Conservation (phyloP, 2,329 filamentous ascomycete genomes). For the Exophiala lecanii-corni region DNA sequence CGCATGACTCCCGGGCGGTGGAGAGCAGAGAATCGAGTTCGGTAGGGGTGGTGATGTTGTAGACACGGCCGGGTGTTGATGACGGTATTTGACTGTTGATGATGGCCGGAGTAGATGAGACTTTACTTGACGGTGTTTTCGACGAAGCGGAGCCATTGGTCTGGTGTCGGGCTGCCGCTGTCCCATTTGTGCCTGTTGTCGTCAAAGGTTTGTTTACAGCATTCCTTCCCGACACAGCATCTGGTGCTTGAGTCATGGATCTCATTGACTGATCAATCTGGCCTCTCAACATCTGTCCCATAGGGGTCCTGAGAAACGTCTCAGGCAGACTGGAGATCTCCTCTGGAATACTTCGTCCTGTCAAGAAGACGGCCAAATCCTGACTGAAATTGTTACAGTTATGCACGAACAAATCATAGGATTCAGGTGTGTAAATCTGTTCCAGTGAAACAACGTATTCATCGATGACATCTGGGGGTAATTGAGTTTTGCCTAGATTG, state of each 20-base stretch:
- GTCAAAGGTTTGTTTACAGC: conserved; percentile 15
- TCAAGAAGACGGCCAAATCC: conserved; percentile 81
- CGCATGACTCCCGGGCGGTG: conserved; percentile 61
- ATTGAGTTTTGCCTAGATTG: conserved; percentile 67
- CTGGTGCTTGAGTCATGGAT: conserved; percentile 57
- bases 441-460: conserved; percentile 84
- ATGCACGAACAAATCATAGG: conserved; percentile 82
- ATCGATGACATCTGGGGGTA: conserved; percentile 75
- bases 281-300: conserved; percentile 82
- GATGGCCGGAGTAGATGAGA: conserved; percentile 10
- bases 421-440: conserved; percentile 76
- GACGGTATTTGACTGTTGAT: conserved; percentile 13
- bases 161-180: too few species aligned
- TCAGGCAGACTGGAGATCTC: conserved; percentile 82
- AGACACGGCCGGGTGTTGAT: conserved; percentile 47
- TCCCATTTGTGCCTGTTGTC: conserved; percentile 5
- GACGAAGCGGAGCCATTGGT: conserved; percentile 5
- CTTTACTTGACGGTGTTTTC: conserved; percentile 10
- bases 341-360: conserved; percentile 81
- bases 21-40: conserved; percentile 59
- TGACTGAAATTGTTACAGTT: conserved; percentile 99
- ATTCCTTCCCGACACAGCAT: conserved; percentile 26
- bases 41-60: conserved; percentile 54
- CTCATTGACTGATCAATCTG: conserved; percentile 64
- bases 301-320: conserved; percentile 77